These are phyloP conservation scores for Kuraishia borneana DNA, from an alignment of 805 yeast species.

Conservation along the genomic window DNA sequence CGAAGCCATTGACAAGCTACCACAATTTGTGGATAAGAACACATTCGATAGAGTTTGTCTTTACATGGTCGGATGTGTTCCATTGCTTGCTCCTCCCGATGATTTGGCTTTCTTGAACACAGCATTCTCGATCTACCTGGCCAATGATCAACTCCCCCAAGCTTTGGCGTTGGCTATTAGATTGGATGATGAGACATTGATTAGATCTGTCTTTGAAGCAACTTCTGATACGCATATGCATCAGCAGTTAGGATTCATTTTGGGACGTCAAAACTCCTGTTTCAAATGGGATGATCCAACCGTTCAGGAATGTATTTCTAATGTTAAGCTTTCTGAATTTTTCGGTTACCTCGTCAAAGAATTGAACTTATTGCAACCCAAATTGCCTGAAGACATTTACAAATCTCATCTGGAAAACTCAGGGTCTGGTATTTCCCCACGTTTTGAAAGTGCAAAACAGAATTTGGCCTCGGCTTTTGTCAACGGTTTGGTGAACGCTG, in stretches of 20 bases:
- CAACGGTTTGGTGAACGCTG: conserved; percentile 83
- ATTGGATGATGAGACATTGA: conserved; percentile 70
- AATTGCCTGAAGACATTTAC: conserved; percentile 90
- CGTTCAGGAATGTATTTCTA: conserved; percentile 79
- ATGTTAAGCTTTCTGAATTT: conserved; percentile 67
- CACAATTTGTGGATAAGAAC: conserved; percentile 74
- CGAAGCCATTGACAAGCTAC: conserved; percentile 74
- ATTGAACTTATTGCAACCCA: conserved; percentile 79
- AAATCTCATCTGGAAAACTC: conserved; percentile 74
- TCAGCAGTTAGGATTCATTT: conserved; percentile 83
- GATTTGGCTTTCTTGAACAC: conserved; percentile 78
- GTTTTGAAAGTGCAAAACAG: conserved; percentile 86
- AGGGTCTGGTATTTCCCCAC: conserved; percentile 42
- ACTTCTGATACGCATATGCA: conserved; percentile 65
- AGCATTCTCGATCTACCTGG: conserved; percentile 75
- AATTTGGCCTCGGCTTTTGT: conserved; percentile 93
- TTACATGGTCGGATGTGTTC: conserved; percentile 94
- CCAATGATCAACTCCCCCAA: conserved; percentile 73
- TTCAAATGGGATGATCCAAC: conserved; percentile 57
- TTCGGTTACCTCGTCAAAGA: conserved; percentile 76
- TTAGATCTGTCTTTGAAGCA: conserved; percentile 71
- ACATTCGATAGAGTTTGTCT: conserved; percentile 85
- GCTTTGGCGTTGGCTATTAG: conserved; percentile 86
- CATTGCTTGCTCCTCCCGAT: conserved; percentile 90
- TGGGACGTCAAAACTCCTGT: conserved; percentile 79